A percentile compares a stretch with the other conserved stretches of the same genome.
These are phyloP conservation scores for Penicillium rolfsii DNA, from an alignment of 2,329 filamentous ascomycete species.

Conservation along the genomic window DNA sequence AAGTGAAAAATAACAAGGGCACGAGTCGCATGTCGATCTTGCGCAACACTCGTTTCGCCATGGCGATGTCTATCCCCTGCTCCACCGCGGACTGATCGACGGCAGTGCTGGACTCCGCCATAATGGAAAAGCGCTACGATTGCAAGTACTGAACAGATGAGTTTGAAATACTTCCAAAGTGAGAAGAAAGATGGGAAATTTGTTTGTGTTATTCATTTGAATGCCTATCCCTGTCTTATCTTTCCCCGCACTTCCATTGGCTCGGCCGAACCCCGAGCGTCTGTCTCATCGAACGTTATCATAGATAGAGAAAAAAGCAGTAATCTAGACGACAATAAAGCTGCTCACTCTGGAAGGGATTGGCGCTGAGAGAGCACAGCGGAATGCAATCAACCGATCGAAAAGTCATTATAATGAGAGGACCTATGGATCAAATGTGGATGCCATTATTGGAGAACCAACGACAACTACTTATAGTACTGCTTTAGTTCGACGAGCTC, in stretches of 20 bases:
- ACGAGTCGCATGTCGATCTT: conserved; percentile 62
- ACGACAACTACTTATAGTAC: no score
- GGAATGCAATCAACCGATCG: no score
- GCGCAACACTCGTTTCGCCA: conserved; percentile 45
- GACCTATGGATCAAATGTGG: no score
- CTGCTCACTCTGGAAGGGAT: no score
- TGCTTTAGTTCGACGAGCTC: no score
- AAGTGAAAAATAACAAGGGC: conserved; percentile 60
- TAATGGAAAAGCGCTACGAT: neutral
- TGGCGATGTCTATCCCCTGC: conserved; percentile 14
- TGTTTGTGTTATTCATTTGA: neutral
- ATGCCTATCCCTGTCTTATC: conserved; percentile 20
- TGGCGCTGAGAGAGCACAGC: no score
- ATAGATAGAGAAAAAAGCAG: no score
- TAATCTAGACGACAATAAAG: no score
- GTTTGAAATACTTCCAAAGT: no score
- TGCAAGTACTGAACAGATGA: no score
- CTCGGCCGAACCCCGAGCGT: conserved; percentile 2
- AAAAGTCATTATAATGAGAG: no score
- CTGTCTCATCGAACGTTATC: conserved; percentile 14
- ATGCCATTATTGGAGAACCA: no score
- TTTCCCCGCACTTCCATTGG: conserved; percentile 22
- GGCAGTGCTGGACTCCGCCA: conserved; percentile 7
- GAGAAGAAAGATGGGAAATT: neutral
- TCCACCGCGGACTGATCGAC: conserved; percentile 11